These are phyloP conservation scores for Fusarium avenaceum DNA, from an alignment of 2,329 filamentous ascomycete species.

Conservation along the genomic window DNA sequence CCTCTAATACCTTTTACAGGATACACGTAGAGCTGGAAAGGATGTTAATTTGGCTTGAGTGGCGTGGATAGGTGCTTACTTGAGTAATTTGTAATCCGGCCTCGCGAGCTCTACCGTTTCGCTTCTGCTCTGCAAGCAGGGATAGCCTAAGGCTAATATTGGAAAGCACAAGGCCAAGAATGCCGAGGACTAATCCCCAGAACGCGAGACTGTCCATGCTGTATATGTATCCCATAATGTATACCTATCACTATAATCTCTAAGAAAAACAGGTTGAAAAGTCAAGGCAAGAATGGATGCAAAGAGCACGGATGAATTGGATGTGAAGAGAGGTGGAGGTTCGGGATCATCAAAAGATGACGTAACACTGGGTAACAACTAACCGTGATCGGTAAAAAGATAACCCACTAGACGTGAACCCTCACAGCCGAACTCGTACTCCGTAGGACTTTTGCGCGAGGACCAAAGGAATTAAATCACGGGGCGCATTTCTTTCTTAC, in stretches of 20 bases:
- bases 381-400: background rate
- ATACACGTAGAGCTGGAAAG: constrained; percentile 40
- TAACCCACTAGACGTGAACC: background rate
- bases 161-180: background rate
- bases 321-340: background rate
- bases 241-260: background rate
- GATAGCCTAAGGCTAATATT: background rate
- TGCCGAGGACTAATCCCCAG: background rate
- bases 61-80: background rate
- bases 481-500: background rate
- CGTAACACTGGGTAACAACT: background rate
- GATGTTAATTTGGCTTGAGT: background rate
- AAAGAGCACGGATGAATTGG: background rate
- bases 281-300: background rate
- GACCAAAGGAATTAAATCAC: background rate
- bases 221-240: too few species aligned
- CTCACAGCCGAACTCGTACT: too few species aligned
- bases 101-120: background rate
- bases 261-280: background rate
- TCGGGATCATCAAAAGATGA: background rate
- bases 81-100: constrained; percentile 37
- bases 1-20: constrained; percentile 43
- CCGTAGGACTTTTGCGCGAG: background rate
- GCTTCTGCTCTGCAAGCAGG: background rate
- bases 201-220: background rate